Evolutionary conservation across 2,329 filamentous ascomycete genomes (phyloP), one percentile per base, ranked within the genome.

Genomic region (Helotiales sp.): DNA sequence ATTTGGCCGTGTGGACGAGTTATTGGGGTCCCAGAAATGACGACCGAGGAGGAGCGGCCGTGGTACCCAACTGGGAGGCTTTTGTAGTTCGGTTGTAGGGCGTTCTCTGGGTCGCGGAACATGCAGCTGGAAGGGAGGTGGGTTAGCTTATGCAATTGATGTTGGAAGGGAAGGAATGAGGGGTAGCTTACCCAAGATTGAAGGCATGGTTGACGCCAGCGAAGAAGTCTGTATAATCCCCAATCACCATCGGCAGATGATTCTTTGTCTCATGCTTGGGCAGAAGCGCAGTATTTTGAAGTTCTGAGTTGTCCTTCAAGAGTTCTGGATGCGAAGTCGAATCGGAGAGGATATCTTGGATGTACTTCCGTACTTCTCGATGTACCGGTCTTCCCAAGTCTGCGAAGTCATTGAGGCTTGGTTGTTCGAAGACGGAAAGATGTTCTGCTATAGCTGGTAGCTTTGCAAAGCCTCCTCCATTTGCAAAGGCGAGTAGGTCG

Each of bases 181-280:
- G 4, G 34, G 15, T n/a, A 17, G n/a, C 25, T 36, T 58, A 63
- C 54, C 68, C 69, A 54, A 66, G 65, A 54, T 87, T 88, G 74
- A 85, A 87, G 17, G 90, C 90, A 74, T 95, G 90, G 70, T 93
- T 88, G 63, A 87, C 76, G 13, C 90, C 90, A 9, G 88, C 90
- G 69, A 91, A 95, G 76, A 95, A 95, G 73, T 95, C 90, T 1
- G 90, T 91, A 72, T 93, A 95, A 71, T 93, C 90, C 25, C 89
- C 88, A 65, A 93, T 91, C 54, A 80, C 78, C 83, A 95, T 86
- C 2, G 90, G 90, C 7, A 93, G 69, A 67, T 93, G 88, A 69
- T 81, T 86, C 61, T 78, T 82, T 49, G 87, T 82, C 19, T 84
- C 75, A 4, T 78, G 76, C 48, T 85, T 79, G 0, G 80, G 81